These are phyloP conservation scores for Murraya paniculata DNA, from an alignment of 345 rosid genomes.

Conservation along the genomic window DNA sequence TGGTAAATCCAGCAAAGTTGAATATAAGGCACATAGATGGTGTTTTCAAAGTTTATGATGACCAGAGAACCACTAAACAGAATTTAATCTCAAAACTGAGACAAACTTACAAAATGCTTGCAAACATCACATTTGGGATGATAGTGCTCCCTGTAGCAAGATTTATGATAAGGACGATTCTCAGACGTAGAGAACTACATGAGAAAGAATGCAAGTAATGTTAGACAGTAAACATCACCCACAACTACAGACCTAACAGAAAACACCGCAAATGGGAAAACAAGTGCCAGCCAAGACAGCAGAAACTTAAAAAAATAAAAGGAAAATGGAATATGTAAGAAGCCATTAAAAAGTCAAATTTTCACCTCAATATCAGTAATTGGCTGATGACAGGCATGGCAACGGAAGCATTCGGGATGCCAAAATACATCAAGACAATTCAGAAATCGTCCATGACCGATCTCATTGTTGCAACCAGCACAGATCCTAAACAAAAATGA, in stretches of 20 bases:
- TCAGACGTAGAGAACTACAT: constrained; percentile 80
- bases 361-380: constrained; percentile 89
- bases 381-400: constrained; percentile 74
- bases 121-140: constrained; percentile 99
- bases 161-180: constrained; percentile 79
- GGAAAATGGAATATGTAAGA: neutral
- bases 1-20: neutral
- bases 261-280: neutral
- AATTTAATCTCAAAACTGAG: neutral
- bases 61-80: neutral
- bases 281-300: neutral
- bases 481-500: constrained; percentile 59
- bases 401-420: constrained; percentile 96
- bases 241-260: constrained; percentile 11
- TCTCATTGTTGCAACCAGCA: constrained; percentile 87
- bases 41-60: neutral
- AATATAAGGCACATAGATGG: neutral
- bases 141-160: constrained; percentile 79
- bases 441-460: constrained; percentile 82
- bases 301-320: neutral
- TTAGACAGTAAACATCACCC: constrained; percentile 17
- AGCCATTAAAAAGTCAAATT: constrained; percentile 5
- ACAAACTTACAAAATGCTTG: constrained; percentile 68
- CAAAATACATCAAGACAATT: constrained; percentile 80
- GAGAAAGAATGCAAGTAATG: constrained; percentile 15